phyloP scores from a whole-genome alignment of 345 rosid species.

The Gossypium sturtianum region DNA sequence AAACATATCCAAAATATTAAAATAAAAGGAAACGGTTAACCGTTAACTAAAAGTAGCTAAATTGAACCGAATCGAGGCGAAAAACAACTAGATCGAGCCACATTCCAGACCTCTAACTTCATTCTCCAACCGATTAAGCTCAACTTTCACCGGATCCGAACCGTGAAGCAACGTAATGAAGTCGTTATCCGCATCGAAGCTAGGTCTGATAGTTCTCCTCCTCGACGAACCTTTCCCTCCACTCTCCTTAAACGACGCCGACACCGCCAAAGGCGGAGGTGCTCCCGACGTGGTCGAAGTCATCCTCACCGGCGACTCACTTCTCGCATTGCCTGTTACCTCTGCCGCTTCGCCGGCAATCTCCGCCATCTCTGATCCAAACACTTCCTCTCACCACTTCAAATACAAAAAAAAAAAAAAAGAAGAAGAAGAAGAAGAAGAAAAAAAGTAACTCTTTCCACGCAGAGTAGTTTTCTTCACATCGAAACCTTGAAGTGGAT shows the following conservation, averaged over 20 bases:
- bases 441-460: neutral
- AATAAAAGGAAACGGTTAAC: conserved; percentile 15
- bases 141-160: conserved; percentile 96
- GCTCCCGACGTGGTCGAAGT: conserved; percentile 15
- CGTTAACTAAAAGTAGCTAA: conserved; percentile 11
- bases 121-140: conserved; percentile 92
- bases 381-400: conserved; percentile 11
- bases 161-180: conserved; percentile 81
- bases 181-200: conserved; percentile 92
- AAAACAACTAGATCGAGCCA: conserved; percentile 58
- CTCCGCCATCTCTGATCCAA: conserved; percentile 50
- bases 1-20: conserved; percentile 19
- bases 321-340: conserved; percentile 28
- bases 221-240: conserved; percentile 55
- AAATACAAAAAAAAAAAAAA: neutral
- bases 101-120: conserved; percentile 85
- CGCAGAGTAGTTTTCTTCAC: neutral
- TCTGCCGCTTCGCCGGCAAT: conserved; percentile 40
- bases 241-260: conserved; percentile 66
- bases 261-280: conserved; percentile 35
- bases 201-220: conserved; percentile 66
- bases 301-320: conserved; percentile 19
- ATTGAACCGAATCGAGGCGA: conserved; percentile 20
- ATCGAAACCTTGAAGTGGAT: conserved; percentile 13
- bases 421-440: neutral